Percentiles rank a stretch among this genome's conserved stretches.
These are phyloP conservation scores for Arabidopsis suecica DNA, from an alignment of 345 rosid species.

Conservation along the genomic window DNA sequence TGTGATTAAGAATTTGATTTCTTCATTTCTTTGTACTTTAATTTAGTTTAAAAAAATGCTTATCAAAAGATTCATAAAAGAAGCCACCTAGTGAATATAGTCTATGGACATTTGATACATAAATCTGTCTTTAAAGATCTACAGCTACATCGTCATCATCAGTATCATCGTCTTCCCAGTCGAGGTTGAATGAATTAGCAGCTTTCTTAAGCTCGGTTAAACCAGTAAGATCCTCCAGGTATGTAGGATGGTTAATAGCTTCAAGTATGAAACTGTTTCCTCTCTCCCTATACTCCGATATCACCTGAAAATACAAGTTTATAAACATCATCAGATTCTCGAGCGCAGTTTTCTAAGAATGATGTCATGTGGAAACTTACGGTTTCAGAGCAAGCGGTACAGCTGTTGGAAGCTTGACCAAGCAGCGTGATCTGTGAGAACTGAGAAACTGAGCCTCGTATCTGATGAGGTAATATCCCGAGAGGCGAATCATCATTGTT, in stretches of 20 bases:
- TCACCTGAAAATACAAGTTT: slow-evolving; percentile 57
- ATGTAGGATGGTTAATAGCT: slow-evolving; percentile 94
- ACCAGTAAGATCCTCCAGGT: slow-evolving; percentile 91
- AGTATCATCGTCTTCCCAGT: slow-evolving; percentile 70
- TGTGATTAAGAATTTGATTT: too few species aligned
- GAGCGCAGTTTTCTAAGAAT: neutral
- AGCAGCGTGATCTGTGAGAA: slow-evolving; percentile 83
- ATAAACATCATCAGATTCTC: neutral
- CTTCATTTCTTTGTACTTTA: neutral
- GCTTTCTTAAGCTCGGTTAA: slow-evolving; percentile 82
- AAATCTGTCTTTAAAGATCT: slow-evolving; percentile 14
- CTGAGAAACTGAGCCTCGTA: slow-evolving; percentile 79
- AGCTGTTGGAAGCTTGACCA: slow-evolving; percentile 84
- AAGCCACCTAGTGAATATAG: slow-evolving; percentile 20
- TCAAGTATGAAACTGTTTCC: slow-evolving; percentile 76
- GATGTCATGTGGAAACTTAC: slow-evolving; percentile 52
- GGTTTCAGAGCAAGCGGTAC: slow-evolving; percentile 85
- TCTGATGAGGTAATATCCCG: slow-evolving; percentile 95
- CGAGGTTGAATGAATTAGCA: slow-evolving; percentile 65
- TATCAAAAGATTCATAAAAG: neutral
- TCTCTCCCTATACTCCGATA: slow-evolving; percentile 65
- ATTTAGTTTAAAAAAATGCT: neutral
- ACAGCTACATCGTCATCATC: slow-evolving; percentile 37
- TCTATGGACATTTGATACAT: slow-evolving; percentile 11
- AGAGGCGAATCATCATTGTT: slow-evolving; percentile 66